Evolutionary conservation across 768 basidiomycete species (phyloP).

Genomic region (Kwoniella sp.): DNA sequence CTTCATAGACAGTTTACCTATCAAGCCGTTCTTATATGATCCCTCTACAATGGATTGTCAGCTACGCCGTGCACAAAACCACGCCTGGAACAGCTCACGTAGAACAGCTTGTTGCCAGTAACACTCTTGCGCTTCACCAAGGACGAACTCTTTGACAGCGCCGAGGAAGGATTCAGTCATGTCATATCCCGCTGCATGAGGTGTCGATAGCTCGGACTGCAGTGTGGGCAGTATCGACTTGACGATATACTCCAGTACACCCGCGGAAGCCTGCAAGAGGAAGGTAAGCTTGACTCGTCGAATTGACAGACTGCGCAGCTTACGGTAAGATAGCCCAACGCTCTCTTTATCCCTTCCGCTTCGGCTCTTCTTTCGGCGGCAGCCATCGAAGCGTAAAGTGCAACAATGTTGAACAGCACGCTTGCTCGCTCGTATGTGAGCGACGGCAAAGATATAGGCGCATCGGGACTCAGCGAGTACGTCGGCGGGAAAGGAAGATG

Average conservation of each 20-base stretch:
- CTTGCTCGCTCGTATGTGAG: constrained; percentile 79
- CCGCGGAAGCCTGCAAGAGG: constrained; percentile 43
- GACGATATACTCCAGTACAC: constrained; percentile 49
- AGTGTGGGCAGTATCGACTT: constrained; percentile 43
- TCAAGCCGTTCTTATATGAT: constrained; percentile 76
- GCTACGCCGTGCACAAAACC: neutral
- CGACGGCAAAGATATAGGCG: constrained; percentile 68
- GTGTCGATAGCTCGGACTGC: constrained; percentile 41
- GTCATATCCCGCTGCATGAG: constrained; percentile 60
- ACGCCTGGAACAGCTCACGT: constrained; percentile 59
- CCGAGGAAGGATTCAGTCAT: constrained; percentile 66
- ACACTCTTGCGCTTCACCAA: constrained; percentile 95
- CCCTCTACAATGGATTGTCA: constrained; percentile 49
- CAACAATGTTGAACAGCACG: constrained; percentile 81
- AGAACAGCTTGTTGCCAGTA: constrained; percentile 90
- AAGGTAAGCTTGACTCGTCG: neutral
- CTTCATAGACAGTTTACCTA: constrained; percentile 79
- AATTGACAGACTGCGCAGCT: neutral
- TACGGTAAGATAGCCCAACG: constrained; percentile 59
- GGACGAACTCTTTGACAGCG: constrained; percentile 72
- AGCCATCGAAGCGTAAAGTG: constrained; percentile 81
- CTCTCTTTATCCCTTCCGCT: constrained; percentile 80
- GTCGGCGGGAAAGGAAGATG: constrained; percentile 67
- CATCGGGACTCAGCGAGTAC: constrained; percentile 55
- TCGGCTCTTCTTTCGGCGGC: constrained; percentile 56